phyloP scores from a whole-genome alignment of 345 rosid species.

The Pelargonium nanum region DNA sequence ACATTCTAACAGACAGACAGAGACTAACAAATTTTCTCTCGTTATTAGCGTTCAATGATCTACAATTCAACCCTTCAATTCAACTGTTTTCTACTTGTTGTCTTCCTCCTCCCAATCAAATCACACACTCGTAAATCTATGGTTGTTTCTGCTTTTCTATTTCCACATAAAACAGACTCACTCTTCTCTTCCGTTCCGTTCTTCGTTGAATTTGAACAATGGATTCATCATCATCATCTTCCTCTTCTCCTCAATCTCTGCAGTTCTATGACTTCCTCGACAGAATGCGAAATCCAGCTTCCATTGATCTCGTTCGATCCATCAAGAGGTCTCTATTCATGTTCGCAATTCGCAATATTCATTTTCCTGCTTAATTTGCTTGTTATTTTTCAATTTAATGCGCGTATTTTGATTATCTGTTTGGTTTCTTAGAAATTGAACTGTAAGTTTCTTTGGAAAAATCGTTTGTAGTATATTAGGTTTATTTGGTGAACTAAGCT shows the following conservation, averaged over 20 bases:
- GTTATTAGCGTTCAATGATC: too few species aligned
- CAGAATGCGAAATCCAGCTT: conserved; percentile 47
- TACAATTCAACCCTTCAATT: too few species aligned
- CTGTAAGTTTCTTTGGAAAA: neutral
- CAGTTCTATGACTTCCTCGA: conserved; percentile 43
- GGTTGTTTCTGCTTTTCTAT: too few species aligned
- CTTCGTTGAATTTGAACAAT: too few species aligned
- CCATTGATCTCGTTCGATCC: conserved; percentile 54
- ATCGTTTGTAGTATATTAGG: neutral
- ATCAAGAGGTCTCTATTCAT: conserved; percentile 41
- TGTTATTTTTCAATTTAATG: neutral
- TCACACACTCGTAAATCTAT: neutral
- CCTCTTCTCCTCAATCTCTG: conserved; percentile 11
- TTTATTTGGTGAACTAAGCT: too few species aligned
- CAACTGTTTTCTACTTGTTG: neutral
- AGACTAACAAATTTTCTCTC: too few species aligned
- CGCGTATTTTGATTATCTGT: neutral
- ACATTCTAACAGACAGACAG: too few species aligned
- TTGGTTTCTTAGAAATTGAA: neutral
- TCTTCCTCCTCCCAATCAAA: too few species aligned
- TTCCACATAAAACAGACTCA: too few species aligned
- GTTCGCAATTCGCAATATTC: neutral
- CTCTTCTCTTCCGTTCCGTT: too few species aligned
- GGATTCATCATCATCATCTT: neutral
- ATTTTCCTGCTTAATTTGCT: neutral